phyloP scores from a whole-genome alignment of 164 flowering plant genomes.

The Piper longum region DNA sequence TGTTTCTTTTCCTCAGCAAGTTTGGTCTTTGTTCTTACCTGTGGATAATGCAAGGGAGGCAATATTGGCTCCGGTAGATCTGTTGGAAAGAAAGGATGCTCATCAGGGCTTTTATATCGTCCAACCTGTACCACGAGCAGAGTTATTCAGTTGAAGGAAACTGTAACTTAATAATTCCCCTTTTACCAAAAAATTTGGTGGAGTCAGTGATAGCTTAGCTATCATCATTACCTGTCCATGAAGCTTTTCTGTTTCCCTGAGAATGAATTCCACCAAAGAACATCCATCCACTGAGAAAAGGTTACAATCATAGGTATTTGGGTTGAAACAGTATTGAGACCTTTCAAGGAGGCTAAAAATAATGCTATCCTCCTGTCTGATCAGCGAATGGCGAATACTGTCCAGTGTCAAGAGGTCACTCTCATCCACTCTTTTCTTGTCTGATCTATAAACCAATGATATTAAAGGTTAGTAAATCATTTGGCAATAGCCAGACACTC shows the following conservation, averaged over 20 bases:
- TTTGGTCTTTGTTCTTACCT: slow-evolving; percentile 23
- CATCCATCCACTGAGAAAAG: slow-evolving; percentile 58
- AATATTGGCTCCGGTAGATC: slow-evolving; percentile 64
- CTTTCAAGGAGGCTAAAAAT: slow-evolving; percentile 83
- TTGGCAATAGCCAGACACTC: too few relatives aligned
- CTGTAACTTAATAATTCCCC: background rate
- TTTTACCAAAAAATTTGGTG: background rate
- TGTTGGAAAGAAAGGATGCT: slow-evolving; percentile 81
- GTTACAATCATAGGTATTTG: slow-evolving; percentile 53
- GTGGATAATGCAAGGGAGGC: slow-evolving; percentile 78
- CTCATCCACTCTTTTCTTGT: slow-evolving; percentile 56
- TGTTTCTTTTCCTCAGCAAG: background rate
- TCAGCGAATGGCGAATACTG: slow-evolving; percentile 54
- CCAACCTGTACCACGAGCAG: slow-evolving; percentile 43
- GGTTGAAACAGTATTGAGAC: slow-evolving; percentile 67
- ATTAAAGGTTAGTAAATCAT: background rate
- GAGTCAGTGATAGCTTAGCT: too few relatives aligned
- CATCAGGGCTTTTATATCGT: slow-evolving; percentile 87
- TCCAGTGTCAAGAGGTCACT: slow-evolving; percentile 71
- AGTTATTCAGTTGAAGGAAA: background rate
- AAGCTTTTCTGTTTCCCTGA: slow-evolving; percentile 81
- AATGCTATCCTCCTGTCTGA: slow-evolving; percentile 91
- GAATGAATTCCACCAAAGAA: slow-evolving; percentile 68
- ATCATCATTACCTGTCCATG: slow-evolving; percentile 60
- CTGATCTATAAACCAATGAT: slow-evolving; percentile 16